These are phyloP conservation scores for Cyclotella atomus DNA, from an alignment of 108 stramenopile genomes.

Conservation along the genomic window DNA sequence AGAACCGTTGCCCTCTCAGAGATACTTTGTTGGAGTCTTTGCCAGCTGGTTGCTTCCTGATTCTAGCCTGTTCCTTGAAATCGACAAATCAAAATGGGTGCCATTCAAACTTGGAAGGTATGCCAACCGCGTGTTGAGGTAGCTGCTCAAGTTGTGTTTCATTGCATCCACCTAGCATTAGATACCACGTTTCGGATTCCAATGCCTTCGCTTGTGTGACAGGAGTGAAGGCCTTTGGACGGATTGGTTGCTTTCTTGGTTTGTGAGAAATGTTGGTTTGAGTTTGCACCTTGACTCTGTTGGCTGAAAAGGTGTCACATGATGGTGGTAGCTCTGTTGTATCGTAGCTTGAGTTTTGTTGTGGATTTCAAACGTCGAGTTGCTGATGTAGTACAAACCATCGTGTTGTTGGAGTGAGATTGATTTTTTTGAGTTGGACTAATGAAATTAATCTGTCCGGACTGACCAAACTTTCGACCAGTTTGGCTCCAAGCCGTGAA, in stretches of 20 bases:
- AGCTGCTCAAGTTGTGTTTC: not conserved
- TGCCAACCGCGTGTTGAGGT: not conserved
- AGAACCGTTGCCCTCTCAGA: not conserved
- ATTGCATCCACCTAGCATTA: not conserved
- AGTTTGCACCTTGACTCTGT: not conserved
- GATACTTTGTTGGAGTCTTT: not conserved
- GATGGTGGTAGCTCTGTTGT: too few relatives aligned
- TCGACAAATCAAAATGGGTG: slow-evolving; percentile 10
- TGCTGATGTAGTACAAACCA: slow-evolving; percentile 7
- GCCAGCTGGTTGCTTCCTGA: slow-evolving; percentile 5
- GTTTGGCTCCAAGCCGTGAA: not conserved
- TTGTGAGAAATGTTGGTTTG: not conserved
- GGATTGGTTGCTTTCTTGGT: not conserved
- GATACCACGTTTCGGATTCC: slow-evolving; percentile 13
- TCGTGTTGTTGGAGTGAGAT: slow-evolving; percentile 7
- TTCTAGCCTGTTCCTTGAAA: slow-evolving; percentile 1
- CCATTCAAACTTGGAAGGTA: not conserved
- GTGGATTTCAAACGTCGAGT: not conserved
- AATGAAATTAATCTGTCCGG: not conserved
- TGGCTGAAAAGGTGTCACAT: too few relatives aligned
- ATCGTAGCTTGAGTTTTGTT: not conserved
- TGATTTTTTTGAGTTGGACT: not conserved
- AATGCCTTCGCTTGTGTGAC: not conserved
- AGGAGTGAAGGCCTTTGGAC: not conserved
- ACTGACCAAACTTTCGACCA: not conserved